These are phyloP conservation scores for Lachnellula arida DNA, from an alignment of 2,329 filamentous ascomycete genomes.

Conservation along the genomic window DNA sequence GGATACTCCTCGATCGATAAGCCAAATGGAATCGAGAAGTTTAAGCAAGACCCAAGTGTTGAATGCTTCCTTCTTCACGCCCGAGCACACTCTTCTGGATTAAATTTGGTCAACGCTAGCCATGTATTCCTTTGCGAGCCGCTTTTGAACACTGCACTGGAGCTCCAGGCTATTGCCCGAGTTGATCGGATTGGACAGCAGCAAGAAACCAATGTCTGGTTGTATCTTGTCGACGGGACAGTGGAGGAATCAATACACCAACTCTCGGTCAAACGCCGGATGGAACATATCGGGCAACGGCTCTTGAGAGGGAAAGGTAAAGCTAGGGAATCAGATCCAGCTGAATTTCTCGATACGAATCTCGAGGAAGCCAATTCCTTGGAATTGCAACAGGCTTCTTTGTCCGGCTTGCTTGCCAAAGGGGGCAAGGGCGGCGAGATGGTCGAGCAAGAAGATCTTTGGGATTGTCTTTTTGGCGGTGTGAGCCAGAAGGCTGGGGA, in stretches of 20 bases:
- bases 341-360: constrained; percentile 50
- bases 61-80: constrained; percentile 90
- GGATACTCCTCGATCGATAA: constrained; percentile 67
- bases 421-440: constrained; percentile 71
- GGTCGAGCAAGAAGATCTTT: constrained; percentile 73
- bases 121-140: constrained; percentile 96
- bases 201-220: constrained; percentile 86
- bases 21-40: constrained; percentile 64
- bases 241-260: constrained; percentile 92
- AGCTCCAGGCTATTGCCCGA: constrained; percentile 90
- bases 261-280: constrained; percentile 71
- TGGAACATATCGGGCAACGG: constrained; percentile 66
- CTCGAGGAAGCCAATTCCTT: constrained; percentile 81
- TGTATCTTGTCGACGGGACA: constrained; percentile 86
- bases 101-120: constrained; percentile 88
- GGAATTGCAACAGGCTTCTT: constrained; percentile 69
- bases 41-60: constrained; percentile 66
- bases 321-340: constrained; percentile 38
- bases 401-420: constrained; percentile 67
- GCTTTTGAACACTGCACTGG: constrained; percentile 85
- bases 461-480: constrained; percentile 81
- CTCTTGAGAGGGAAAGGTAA: constrained; percentile 27
- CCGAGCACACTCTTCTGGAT: constrained; percentile 78
- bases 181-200: constrained; percentile 93
- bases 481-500: constrained; percentile 8